phyloP scores from a whole-genome alignment of 192 early-diverging fungal genomes.

The Dissophora globulifera region DNA sequence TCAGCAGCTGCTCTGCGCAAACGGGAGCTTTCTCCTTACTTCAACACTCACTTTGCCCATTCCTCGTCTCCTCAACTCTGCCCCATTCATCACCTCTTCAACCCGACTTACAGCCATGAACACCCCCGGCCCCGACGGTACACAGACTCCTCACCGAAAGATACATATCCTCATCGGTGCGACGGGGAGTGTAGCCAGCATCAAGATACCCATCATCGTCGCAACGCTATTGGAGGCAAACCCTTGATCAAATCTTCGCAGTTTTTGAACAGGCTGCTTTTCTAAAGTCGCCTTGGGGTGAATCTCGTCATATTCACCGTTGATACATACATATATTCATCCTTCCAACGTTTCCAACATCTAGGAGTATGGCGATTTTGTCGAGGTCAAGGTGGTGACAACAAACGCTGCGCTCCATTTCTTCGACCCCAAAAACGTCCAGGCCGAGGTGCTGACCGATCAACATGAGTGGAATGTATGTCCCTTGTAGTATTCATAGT shows the following conservation, averaged over 20 bases:
- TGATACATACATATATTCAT: neutral
- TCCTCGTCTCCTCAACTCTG: too few relatives aligned
- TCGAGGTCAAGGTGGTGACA: constrained; percentile 83
- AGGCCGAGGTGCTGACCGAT: constrained; percentile 75
- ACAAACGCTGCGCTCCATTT: constrained; percentile 90
- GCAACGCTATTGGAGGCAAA: constrained; percentile 56
- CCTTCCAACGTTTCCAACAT: neutral
- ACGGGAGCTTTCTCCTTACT: too few relatives aligned
- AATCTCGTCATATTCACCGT: too few relatives aligned
- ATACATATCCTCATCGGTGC: constrained; percentile 76
- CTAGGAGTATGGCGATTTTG: constrained; percentile 48
- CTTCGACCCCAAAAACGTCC: constrained; percentile 65
- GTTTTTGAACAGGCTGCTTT: too few relatives aligned
- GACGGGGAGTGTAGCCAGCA: constrained; percentile 91
- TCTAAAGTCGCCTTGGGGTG: too few relatives aligned
- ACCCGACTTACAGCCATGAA: neutral
- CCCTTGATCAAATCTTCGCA: neutral
- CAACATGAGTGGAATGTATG: constrained; percentile 87
- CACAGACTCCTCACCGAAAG: constrained; percentile 2
- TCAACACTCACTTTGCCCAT: too few relatives aligned
- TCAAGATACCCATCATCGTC: constrained; percentile 87
- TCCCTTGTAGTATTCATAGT: too few relatives aligned
- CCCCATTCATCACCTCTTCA: too few relatives aligned
- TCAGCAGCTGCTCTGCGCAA: too few relatives aligned
- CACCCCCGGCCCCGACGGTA: neutral